phyloP scores from a whole-genome alignment of 192 early-diverging fungal genomes.

The Gonapodya sp. region DNA sequence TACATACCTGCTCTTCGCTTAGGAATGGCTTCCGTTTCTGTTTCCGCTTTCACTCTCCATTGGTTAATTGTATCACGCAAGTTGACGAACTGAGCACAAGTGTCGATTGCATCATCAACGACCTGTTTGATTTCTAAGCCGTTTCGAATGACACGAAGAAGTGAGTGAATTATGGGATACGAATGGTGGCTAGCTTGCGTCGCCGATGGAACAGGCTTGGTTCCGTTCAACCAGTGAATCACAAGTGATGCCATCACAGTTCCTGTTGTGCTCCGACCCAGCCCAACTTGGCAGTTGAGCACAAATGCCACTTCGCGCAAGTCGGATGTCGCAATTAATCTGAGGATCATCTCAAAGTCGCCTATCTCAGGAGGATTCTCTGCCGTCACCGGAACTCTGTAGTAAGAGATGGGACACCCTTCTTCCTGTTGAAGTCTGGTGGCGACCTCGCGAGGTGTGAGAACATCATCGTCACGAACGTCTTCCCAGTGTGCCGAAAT shows the following conservation, averaged over 20 bases:
- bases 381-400: slow-evolving; percentile 51
- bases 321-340: slow-evolving; percentile 29
- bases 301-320: slow-evolving; percentile 35
- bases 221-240: slow-evolving; percentile 27
- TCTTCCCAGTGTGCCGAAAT: slow-evolving; percentile 51
- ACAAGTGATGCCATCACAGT: slow-evolving; percentile 29
- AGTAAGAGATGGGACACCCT: slow-evolving; percentile 20
- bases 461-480: slow-evolving; percentile 34
- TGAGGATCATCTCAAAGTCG: slow-evolving; percentile 45
- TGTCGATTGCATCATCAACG: slow-evolving; percentile 48
- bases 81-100: slow-evolving; percentile 33
- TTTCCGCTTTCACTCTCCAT: slow-evolving; percentile 26
- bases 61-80: slow-evolving; percentile 46
- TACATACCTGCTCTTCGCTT: slow-evolving; percentile 10
- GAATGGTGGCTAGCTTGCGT: neutral
- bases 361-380: slow-evolving; percentile 39
- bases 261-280: slow-evolving; percentile 51
- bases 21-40: slow-evolving; percentile 15
- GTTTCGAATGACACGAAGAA: slow-evolving; percentile 48
- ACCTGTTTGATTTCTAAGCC: slow-evolving; percentile 43
- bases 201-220: neutral
- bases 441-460: slow-evolving; percentile 40
- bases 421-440: neutral
- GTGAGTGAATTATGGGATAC: slow-evolving; percentile 46
- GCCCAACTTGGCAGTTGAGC: slow-evolving; percentile 52